Conservation (phyloP, 371 early-diverging fungal species). For the Mortierella sp. region DNA sequence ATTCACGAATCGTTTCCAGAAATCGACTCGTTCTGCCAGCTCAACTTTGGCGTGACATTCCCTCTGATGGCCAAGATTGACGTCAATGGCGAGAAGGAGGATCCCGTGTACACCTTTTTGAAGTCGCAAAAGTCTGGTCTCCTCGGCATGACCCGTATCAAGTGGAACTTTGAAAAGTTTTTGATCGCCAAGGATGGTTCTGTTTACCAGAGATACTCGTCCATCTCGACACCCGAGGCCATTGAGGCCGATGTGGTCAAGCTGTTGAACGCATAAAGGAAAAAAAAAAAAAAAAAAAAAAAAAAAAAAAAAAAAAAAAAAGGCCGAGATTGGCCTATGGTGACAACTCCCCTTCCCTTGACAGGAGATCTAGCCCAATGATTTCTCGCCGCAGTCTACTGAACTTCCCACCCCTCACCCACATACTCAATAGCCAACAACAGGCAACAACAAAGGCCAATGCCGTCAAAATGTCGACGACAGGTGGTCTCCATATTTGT, state of each 20-base stretch:
- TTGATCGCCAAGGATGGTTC: constrained; percentile 76
- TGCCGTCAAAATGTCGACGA: background rate
- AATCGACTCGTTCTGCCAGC: constrained; percentile 72
- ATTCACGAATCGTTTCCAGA: constrained; percentile 45
- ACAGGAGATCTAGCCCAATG: no score
- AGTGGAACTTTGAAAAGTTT: constrained; percentile 89
- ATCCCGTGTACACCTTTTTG: constrained; percentile 80
- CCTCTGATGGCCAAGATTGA: constrained; percentile 88
- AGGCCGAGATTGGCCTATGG: no score
- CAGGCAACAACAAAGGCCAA: no score
- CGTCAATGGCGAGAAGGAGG: constrained; percentile 83
- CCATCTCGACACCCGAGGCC: constrained; percentile 63
- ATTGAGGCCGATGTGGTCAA: constrained; percentile 66
- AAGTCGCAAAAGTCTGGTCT: constrained; percentile 71
- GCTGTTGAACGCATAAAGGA: constrained; percentile 46
- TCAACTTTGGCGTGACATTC: constrained; percentile 81
- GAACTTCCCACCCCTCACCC: background rate
- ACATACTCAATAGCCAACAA: no score
- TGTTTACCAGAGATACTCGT: constrained; percentile 71
- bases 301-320: background rate
- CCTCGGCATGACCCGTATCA: constrained; percentile 72
- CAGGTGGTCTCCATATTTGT: no score
- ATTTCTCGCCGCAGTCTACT: no score
- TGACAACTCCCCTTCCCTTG: no score
- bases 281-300: background rate